Evolutionary conservation across 208 protist species (phyloP), one percentile per base, ranked within the genome.

Genomic region (Leishmania aethiopica): DNA sequence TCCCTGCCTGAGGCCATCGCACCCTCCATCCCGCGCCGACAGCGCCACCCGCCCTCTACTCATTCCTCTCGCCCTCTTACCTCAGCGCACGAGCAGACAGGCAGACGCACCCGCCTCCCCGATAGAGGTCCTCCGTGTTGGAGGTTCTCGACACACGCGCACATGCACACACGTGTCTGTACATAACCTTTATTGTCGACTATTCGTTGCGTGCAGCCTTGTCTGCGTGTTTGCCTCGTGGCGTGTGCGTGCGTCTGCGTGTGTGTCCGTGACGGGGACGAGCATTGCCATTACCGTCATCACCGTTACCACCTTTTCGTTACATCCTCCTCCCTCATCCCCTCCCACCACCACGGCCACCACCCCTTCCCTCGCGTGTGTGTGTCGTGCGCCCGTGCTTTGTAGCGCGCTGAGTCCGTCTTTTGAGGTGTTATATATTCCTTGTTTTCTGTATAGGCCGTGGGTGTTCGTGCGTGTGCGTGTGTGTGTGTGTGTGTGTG

Each of bases 381-480:
- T 60, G 57, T n/a, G 25, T 1, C 57, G 57, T 60, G 55, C 10
- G 3, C 0, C 17, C 17, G 55, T 59, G 55, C 22, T n/a, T 59
- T 28, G 55, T 59, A 8, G 19, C 55, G 6, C 22, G 55, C 55
- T 59, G 55, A 28, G 55, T 60, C 8, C 22, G 25, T 15, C 25
- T 60, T 60, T 25, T 60, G 22, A 60, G 15, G 15, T 55, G 51
- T 19, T 55, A 19, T 55, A 55, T 55, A 53, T 17, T 55, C 8
- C 51, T 55, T 55, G 49, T 51, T 51, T 59, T 13, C 25, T n/a
- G 57, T 60, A 60, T 22, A 60, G 22, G 25, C 57, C 8, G 42
- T 79, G 28, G 66, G 75, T 51, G 69, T 73, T 7, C 1, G 67
- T 51, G 67, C n/a, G 67, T 15, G 40, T 73, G 67, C 47, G 67